Base-by-base conservation (phyloP, 2,329 filamentous ascomycete genomes). In the Scedosporium dehoogii region DNA sequence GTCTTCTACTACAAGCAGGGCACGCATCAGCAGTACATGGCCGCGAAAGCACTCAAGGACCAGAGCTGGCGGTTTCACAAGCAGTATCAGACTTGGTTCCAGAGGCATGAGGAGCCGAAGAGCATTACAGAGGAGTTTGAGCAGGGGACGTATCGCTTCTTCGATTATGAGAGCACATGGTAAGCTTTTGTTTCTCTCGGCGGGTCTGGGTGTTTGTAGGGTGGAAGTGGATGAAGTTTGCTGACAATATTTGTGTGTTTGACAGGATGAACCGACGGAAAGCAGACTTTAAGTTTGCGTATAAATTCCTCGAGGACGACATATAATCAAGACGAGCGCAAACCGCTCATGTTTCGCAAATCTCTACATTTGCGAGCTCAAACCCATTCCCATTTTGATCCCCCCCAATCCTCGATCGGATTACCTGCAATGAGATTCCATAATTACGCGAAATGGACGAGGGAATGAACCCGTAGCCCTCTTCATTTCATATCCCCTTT, bases 41-140 rank as follows among this genome's bases (percentile, higher is more conserved):
- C 94, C 1, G 94, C 94, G 14, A 96, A 96, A 76, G 91, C 94
- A n/a, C 79, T 99, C 60, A 99, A 99, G 78, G 90, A 93, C 67
- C 94, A 99, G 75, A 97, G 92, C 75, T 99, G 94, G 94, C 85
- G 94, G 63, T 99, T 99, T 74, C 94, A 99, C 78, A 99, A 99
- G 80, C 94, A 97, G 75, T 99, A 99, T 73, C 94, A 96, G 75
- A 99, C 94, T 1, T 99, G 94, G 94, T 99, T 99, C 72, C 94
- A 99, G 75, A 85, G 94, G 60, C 94, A 99, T 68, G 94, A 99
- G 72, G 94, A 99, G 78, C 94, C 94, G 18, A 99, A 99, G 81
- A 92, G 87, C 69, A 99, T 99, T 71, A 97, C 94, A 0, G 94
- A 99, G 75, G 94, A 99, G 76, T 97, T 91, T 72, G 94, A 99